These are phyloP conservation scores for Pistacia integerrima DNA, from an alignment of 345 rosid genomes.

Conservation along the genomic window DNA sequence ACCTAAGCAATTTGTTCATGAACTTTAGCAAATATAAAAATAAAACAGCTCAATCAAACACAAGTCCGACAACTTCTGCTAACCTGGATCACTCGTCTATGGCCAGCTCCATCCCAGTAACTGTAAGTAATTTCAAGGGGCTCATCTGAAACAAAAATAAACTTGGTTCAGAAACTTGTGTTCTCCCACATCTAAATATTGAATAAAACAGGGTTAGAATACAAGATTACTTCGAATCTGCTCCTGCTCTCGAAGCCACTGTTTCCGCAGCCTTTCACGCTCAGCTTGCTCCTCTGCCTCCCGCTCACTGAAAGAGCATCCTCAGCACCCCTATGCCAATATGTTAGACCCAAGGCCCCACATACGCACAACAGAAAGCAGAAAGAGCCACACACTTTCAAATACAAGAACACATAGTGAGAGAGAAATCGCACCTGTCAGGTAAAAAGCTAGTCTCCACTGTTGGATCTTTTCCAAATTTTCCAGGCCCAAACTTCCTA, in stretches of 20 bases:
- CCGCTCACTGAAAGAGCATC: slow-evolving; percentile 93
- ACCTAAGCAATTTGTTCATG: slow-evolving; percentile 37
- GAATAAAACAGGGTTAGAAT: slow-evolving; percentile 1
- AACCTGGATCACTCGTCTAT: slow-evolving; percentile 88
- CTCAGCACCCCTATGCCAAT: slow-evolving; percentile 72
- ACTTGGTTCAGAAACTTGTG: slow-evolving; percentile 15
- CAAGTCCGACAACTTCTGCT: slow-evolving; percentile 28
- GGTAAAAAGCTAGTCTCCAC: slow-evolving; percentile 98
- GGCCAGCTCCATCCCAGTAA: slow-evolving; percentile 99
- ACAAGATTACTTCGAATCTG: slow-evolving; percentile 71
- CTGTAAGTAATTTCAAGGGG: slow-evolving; percentile 97
- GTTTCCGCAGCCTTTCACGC: slow-evolving; percentile 90
- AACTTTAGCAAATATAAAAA: neutral
- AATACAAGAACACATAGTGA: slow-evolving; percentile 3
- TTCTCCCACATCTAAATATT: neutral
- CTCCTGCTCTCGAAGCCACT: slow-evolving; percentile 87
- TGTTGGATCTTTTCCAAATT: slow-evolving; percentile 93
- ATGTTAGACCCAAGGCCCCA: slow-evolving; percentile 41
- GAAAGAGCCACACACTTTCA: slow-evolving; percentile 10
- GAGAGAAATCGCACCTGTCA: slow-evolving; percentile 71
- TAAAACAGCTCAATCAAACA: slow-evolving; percentile 9
- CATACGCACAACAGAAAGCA: neutral
- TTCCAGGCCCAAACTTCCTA: slow-evolving; percentile 45
- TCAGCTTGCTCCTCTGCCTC: slow-evolving; percentile 99
- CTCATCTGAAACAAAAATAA: slow-evolving; percentile 59